Conservation (phyloP, 1,284 basidiomycete genomes). For the Ustilago bromivora region DNA sequence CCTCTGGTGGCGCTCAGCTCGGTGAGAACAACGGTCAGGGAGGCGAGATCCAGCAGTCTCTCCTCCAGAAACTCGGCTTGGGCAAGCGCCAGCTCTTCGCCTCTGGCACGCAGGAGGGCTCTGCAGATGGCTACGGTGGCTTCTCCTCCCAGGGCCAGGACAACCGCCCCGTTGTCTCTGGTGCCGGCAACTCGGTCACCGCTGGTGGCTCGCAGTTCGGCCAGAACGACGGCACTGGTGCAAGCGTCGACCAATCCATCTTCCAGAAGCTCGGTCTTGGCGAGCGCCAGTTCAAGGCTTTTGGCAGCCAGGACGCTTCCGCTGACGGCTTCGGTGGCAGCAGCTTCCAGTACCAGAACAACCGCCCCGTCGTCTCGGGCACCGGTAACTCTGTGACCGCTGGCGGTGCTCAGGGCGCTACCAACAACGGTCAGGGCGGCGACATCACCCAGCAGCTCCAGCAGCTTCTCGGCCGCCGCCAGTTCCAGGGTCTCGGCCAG, state of each 20-base stretch:
- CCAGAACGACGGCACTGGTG: constrained; percentile 31
- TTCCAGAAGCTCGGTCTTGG: constrained; percentile 27
- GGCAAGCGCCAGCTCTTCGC: constrained; percentile 36
- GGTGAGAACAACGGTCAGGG: constrained; percentile 30
- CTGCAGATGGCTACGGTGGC: constrained; percentile 28
- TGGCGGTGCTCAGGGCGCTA: constrained; percentile 26
- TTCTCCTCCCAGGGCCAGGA: constrained; percentile 20
- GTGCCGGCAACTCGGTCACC: constrained; percentile 36
- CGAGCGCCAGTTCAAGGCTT: constrained; percentile 27
- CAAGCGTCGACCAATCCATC: constrained; percentile 17
- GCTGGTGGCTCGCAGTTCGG: constrained; percentile 28
- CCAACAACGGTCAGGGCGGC: constrained; percentile 39
- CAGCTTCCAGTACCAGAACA: constrained; percentile 30
- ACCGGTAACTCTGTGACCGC: constrained; percentile 33
- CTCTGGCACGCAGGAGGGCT: constrained; percentile 23
- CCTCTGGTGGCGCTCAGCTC: constrained; percentile 20
- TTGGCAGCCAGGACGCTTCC: constrained; percentile 24
- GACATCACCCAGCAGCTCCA: constrained; percentile 25
- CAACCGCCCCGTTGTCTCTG: constrained; percentile 28
- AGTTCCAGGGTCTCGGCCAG: constrained; percentile 38
- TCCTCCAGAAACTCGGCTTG: constrained; percentile 31
- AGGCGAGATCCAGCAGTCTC: constrained; percentile 21
- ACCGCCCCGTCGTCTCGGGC: constrained; percentile 35
- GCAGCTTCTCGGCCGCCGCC: constrained; percentile 33
- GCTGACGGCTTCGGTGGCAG: constrained; percentile 28